phyloP scores from a whole-genome alignment of 306 rosid genomes.

The Alnus glutinosa region DNA sequence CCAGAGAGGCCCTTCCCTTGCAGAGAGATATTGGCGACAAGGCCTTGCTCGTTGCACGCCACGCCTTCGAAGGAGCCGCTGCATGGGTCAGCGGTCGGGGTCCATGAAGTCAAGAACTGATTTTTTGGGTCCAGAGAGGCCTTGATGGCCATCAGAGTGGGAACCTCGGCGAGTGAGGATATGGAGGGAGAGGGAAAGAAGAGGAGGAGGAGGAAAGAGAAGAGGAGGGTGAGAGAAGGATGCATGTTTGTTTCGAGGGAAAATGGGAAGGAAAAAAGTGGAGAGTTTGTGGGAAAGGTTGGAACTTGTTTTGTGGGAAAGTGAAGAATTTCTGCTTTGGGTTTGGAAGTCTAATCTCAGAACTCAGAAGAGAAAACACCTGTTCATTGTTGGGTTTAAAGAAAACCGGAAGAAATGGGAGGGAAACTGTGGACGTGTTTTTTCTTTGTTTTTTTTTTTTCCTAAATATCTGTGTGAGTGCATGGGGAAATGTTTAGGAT shows the following conservation, averaged over 20 bases:
- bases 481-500: slow-evolving; percentile 5
- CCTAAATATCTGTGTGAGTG: not conserved
- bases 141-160: slow-evolving; percentile 42
- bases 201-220: slow-evolving; percentile 25
- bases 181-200: slow-evolving; percentile 23
- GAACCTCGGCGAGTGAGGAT: slow-evolving; percentile 37
- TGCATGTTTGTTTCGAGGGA: slow-evolving; percentile 43
- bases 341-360: not conserved
- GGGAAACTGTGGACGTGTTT: not conserved
- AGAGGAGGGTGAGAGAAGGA: slow-evolving; percentile 13
- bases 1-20: slow-evolving; percentile 59
- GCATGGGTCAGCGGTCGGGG: slow-evolving; percentile 38
- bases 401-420: slow-evolving; percentile 7
- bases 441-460: not conserved
- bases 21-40: slow-evolving; percentile 46
- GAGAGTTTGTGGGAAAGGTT: not conserved
- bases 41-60: slow-evolving; percentile 51
- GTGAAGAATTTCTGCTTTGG: not conserved
- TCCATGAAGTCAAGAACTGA: slow-evolving; percentile 47
- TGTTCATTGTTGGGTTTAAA: slow-evolving; percentile 17
- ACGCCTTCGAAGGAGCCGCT: slow-evolving; percentile 50
- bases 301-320: not conserved
- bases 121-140: slow-evolving; percentile 50
- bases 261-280: not conserved
- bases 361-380: not conserved